A percentile compares a stretch with the other conserved stretches of the same genome.
Conservation (phyloP, 192 early-diverging fungal species). For the Rhizophagus sp. region DNA sequence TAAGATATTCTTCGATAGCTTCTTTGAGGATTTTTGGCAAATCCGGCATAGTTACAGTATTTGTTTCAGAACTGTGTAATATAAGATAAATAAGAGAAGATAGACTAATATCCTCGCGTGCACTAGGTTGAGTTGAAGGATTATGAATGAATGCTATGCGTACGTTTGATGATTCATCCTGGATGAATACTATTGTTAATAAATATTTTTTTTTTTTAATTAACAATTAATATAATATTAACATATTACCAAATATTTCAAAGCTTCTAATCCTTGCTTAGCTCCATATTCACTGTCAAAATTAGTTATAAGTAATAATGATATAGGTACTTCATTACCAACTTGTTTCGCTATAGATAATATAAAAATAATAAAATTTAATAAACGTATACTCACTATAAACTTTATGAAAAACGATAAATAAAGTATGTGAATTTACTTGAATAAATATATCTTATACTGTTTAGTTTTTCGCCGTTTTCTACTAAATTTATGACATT, state of each 20-base stretch:
- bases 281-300: constrained; percentile 54
- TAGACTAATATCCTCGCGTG: constrained; percentile 1
- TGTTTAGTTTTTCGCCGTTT: neutral
- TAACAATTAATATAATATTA: neutral
- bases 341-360: neutral
- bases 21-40: neutral
- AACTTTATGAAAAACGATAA: neutral
- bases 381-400: neutral
- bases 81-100: constrained; percentile 18
- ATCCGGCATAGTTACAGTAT: neutral
- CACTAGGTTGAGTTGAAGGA: constrained; percentile 23
- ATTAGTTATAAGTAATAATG: constrained; percentile 58
- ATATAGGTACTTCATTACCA: constrained; percentile 28
- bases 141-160: constrained; percentile 60
- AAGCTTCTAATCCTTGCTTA: constrained; percentile 49
- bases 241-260: constrained; percentile 43
- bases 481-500: constrained; percentile 41
- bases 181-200: neutral
- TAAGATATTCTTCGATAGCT: neutral
- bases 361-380: neutral
- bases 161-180: constrained; percentile 37
- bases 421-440: neutral
- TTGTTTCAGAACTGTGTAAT: neutral
- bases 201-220: neutral
- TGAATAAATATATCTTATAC: constrained; percentile 13